Evolutionary conservation across 2,329 filamentous ascomycete genomes (phyloP).

Genomic region (Elsinoe perseae): DNA sequence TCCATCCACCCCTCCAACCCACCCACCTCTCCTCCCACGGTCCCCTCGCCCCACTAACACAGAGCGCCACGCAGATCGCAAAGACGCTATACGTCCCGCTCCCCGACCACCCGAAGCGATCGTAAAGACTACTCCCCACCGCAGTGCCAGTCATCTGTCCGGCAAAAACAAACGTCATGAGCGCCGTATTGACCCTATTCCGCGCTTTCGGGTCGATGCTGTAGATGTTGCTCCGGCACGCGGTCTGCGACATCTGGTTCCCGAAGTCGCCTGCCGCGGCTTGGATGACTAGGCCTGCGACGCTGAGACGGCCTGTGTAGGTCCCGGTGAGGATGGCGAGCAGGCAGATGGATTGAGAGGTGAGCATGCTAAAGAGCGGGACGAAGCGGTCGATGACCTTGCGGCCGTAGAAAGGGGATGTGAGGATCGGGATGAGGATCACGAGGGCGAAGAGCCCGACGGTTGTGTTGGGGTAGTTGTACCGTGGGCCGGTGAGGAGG

Average conservation of each 20-base stretch:
- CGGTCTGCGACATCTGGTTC: conserved; percentile 64
- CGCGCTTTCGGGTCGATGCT: conserved; percentile 60
- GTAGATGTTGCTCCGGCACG: conserved; percentile 64
- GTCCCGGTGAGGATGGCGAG: conserved; percentile 60
- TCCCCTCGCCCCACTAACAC: conserved; percentile 33
- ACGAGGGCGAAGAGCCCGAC: conserved; percentile 76
- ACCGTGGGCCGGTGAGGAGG: conserved; percentile 61
- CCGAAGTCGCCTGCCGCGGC: conserved; percentile 65
- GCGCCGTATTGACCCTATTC: conserved; percentile 72
- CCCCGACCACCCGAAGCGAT: conserved; percentile 48
- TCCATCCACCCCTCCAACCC: conserved; percentile 55
- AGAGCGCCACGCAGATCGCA: conserved; percentile 35
- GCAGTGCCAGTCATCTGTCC: conserved; percentile 64
- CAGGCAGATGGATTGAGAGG: conserved; percentile 53
- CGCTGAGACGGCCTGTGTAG: conserved; percentile 55
- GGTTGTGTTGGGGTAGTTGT: conserved; percentile 55
- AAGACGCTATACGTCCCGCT: conserved; percentile 51
- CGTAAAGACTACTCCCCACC: conserved; percentile 49
- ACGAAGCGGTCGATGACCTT: conserved; percentile 62
- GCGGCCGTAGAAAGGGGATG: conserved; percentile 63
- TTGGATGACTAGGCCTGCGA: conserved; percentile 66
- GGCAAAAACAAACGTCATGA: conserved; percentile 68
- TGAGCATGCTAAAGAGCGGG: conserved; percentile 58
- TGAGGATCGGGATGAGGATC: conserved; percentile 59
- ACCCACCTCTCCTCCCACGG: conserved; percentile 53